Base-by-base conservation (phyloP, 2,329 filamentous ascomycete species). In the Exophiala bonariae region DNA sequence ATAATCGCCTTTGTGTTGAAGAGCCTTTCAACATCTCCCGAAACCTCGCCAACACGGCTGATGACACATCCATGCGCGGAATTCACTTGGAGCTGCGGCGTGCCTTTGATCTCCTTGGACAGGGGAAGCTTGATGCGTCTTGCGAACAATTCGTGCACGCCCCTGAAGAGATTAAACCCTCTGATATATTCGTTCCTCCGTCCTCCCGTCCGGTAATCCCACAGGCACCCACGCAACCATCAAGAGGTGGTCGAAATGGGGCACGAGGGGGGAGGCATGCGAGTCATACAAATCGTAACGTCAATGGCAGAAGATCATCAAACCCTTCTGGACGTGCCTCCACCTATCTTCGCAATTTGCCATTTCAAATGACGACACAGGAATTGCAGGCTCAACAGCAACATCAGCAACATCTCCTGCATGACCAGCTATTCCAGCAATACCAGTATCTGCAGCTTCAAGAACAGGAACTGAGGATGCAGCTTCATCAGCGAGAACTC, bases 41-140 rank as follows among this genome's bases (percentile, higher is more conserved):
- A 33, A 99, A 99, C 65, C 76, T 99, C 36, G 93, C 91, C 33
- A 99, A 99, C 61, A 97, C 93, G 2, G 93, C 90, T 7, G 93
- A 99, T 64, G 91, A 96, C 64, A 95, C 88, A 34, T 92, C 93
- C 1, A 96, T 96, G 69, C 82, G 87, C 41, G 93, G 93, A 1
- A 80, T 99, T 22, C 93, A 99, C 65, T 69, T 89, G 57, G 93
- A 99, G 69, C 75, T 99, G 40, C 83, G 93, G 52, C 80, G 90
- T 56, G 93, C 93, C 1, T 97, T 96, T 64, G 86, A 90, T 48
- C 70, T 89, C 45, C 80, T 96, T 14, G 82, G 87, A 2, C 80
- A 87, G 41, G 87, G 83, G 17, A 89, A 93, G 59, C 76, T 99
- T 35, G 80, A 83, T 3, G 84, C 89, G 60, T 91, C 86, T 64